Evolutionary conservation across 1,139 yeast genomes (phyloP).

Genomic region (Zhuliangozyma parablackwelliae): DNA sequence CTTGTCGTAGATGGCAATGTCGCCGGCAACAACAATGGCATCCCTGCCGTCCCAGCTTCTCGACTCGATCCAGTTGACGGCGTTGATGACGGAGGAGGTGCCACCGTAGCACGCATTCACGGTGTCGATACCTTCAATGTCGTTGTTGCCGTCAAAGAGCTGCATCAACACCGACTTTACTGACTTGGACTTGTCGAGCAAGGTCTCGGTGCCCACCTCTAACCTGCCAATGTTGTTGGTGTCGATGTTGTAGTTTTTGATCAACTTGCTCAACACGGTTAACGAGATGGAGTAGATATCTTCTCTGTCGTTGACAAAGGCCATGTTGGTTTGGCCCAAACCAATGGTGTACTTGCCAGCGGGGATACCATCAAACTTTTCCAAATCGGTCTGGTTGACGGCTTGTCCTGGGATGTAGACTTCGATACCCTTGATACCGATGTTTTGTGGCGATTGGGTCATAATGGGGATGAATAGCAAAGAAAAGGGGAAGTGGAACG

Average conservation of each 20-base stretch:
- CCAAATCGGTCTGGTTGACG: conserved; percentile 87
- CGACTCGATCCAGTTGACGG: conserved; percentile 94
- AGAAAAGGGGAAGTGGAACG: not conserved
- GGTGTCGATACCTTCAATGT: conserved; percentile 95
- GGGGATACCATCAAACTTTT: conserved; percentile 78
- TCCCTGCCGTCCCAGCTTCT: conserved; percentile 98
- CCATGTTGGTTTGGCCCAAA: conserved; percentile 96
- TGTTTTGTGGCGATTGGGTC: conserved; percentile 41
- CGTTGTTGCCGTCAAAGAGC: conserved; percentile 82
- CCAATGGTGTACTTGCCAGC: conserved; percentile 98
- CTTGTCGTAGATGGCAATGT: conserved; percentile 93
- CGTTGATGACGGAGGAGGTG: conserved; percentile 89
- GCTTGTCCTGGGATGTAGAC: conserved; percentile 80
- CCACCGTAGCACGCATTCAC: conserved; percentile 99
- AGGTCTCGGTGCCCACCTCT: conserved; percentile 98
- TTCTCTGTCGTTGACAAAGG: conserved; percentile 94
- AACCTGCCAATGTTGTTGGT: conserved; percentile 81
- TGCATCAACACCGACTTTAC: conserved; percentile 96
- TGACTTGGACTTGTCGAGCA: conserved; percentile 94
- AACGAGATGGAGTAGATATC: conserved; percentile 90
- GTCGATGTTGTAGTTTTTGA: conserved; percentile 79
- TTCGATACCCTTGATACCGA: conserved; percentile 96
- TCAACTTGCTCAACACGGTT: conserved; percentile 74
- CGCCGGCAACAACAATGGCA: conserved; percentile 96
- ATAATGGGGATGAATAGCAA: conserved; percentile 1